These are phyloP conservation scores for Brassica cretica DNA, from an alignment of 345 rosid genomes.

Conservation along the genomic window DNA sequence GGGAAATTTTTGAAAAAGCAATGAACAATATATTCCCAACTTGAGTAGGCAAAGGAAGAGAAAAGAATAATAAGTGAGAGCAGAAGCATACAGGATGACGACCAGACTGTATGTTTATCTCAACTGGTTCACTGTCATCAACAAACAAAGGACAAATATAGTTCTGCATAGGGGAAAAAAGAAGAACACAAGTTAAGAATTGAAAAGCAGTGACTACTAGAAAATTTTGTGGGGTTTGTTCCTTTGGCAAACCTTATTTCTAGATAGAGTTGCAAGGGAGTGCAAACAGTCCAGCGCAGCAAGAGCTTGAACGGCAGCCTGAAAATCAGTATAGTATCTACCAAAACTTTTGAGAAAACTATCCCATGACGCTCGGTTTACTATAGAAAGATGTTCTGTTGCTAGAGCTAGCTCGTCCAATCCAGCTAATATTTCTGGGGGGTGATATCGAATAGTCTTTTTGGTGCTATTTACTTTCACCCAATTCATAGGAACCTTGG, in stretches of 20 bases:
- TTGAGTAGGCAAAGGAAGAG: background rate
- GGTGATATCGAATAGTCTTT: conserved; percentile 85
- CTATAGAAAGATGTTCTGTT: conserved; percentile 68
- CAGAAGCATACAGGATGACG: conserved; percentile 72
- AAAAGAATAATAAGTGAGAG: background rate
- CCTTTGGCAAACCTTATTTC: conserved; percentile 58
- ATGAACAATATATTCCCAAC: background rate
- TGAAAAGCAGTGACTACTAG: conserved; percentile 18
- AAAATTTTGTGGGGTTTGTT: background rate
- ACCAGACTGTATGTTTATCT: conserved; percentile 70
- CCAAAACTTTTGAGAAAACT: conserved; percentile 64
- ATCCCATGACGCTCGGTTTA: conserved; percentile 80
- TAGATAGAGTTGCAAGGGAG: conserved; percentile 80
- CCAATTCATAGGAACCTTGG: conserved; percentile 78
- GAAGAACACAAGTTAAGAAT: background rate
- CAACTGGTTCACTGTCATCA: conserved; percentile 67
- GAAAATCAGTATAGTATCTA: conserved; percentile 68
- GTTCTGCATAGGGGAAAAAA: conserved; percentile 50
- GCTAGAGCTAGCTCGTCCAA: conserved; percentile 75
- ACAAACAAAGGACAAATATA: conserved; percentile 70
- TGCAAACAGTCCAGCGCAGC: conserved; percentile 90
- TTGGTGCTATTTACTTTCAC: conserved; percentile 84
- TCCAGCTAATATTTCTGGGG: conserved; percentile 75
- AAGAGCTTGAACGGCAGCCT: conserved; percentile 77
- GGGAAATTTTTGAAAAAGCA: conserved; percentile 17